phyloP scores from a whole-genome alignment of 2,329 filamentous ascomycete species.

The Ophiocordyceps robertsii region DNA sequence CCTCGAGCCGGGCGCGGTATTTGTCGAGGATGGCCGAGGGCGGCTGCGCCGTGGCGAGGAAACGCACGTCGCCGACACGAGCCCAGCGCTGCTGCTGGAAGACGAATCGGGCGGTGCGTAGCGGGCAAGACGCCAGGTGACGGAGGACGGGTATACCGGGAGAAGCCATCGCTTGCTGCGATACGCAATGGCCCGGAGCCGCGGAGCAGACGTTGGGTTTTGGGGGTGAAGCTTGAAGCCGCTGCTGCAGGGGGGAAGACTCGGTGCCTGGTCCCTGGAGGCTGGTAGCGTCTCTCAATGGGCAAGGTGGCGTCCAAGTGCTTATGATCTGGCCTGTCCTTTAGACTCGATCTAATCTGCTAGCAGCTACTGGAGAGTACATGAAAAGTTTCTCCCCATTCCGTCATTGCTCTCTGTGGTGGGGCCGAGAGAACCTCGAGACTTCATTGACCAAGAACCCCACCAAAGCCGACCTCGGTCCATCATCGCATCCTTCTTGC shows the following conservation, averaged over 20 bases:
- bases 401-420: too few relatives aligned
- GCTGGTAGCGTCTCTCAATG: too few relatives aligned
- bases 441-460: neutral
- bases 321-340: too few relatives aligned
- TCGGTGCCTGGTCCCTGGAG: too few relatives aligned
- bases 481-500: neutral
- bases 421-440: too few relatives aligned
- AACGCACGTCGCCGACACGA: conserved; percentile 82
- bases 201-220: too few relatives aligned
- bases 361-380: too few relatives aligned
- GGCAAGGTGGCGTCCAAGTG: too few relatives aligned
- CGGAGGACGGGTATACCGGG: conserved; percentile 34
- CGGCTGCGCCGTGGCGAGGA: conserved; percentile 65
- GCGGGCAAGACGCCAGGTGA: conserved; percentile 22
- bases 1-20: conserved; percentile 73
- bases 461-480: conserved; percentile 1
- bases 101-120: conserved; percentile 16
- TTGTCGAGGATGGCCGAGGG: conserved; percentile 62
- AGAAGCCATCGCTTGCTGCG: conserved; percentile 28
- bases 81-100: conserved; percentile 68
- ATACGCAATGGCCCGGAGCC: too few relatives aligned
- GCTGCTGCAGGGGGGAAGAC: neutral
- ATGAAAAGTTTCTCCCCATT: too few relatives aligned
- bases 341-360: neutral
- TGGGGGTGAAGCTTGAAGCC: neutral